Percentiles rank a stretch among this genome's conserved stretches.
phyloP scores from a whole-genome alignment of 2,329 filamentous ascomycete species.

The Colletotrichum lupini region DNA sequence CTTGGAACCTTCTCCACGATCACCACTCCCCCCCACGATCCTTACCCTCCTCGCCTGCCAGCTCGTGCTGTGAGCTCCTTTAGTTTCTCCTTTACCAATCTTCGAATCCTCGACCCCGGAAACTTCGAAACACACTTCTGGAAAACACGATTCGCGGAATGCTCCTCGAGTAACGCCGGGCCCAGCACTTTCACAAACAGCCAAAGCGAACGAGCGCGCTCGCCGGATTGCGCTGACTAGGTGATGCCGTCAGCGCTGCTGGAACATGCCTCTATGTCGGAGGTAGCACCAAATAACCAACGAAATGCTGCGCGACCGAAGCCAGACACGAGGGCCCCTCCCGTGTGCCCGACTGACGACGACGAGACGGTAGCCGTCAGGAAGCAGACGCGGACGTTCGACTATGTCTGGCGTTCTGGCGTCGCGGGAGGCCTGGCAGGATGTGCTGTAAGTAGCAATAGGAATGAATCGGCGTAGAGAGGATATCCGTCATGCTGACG shows the following conservation, averaged over 20 bases:
- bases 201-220: constrained; percentile 17
- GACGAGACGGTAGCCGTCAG: constrained; percentile 58
- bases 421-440: constrained; percentile 91
- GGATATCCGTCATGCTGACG: background rate
- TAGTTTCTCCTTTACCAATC: background rate
- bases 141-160: background rate
- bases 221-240: constrained; percentile 36
- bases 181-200: background rate
- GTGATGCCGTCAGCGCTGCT: constrained; percentile 67
- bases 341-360: constrained; percentile 62
- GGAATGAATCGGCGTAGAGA: background rate
- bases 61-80: background rate
- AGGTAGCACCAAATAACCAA: constrained; percentile 52
- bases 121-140: background rate
- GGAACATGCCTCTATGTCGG: constrained; percentile 70
- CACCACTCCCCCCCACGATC: constrained; percentile 24
- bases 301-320: constrained; percentile 40
- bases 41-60: background rate
- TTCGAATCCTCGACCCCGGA: background rate
- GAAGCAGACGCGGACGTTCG: constrained; percentile 72
- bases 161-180: background rate
- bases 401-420: constrained; percentile 86
- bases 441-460: constrained; percentile 77
- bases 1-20: constrained; percentile 24
- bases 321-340: constrained; percentile 46